A percentile compares a stretch with the other conserved stretches of the same genome.
phyloP scores from a whole-genome alignment of 768 basidiomycete species.

The Tylopilus plumbeoviolaceoides region DNA sequence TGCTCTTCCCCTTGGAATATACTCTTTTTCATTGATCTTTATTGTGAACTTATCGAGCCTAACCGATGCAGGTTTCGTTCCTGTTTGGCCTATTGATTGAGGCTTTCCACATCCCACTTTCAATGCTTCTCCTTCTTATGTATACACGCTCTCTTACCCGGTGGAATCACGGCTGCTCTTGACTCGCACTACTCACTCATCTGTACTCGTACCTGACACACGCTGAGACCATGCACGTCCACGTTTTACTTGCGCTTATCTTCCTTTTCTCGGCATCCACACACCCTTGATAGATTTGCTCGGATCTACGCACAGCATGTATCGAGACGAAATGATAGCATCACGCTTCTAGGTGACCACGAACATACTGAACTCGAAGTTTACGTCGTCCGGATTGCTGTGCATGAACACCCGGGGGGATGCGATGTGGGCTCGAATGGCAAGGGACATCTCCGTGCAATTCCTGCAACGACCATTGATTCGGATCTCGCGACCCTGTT shows the following conservation, averaged over 20 bases:
- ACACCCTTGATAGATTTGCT: conserved; percentile 13
- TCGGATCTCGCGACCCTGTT: not conserved
- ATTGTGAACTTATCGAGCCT: conserved; percentile 10
- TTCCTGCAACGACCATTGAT: not conserved
- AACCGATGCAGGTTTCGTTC: conserved; percentile 3
- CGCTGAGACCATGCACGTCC: conserved; percentile 9
- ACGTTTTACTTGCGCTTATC: not conserved
- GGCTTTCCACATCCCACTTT: conserved; percentile 11
- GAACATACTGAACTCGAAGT: not conserved
- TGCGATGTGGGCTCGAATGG: conserved; percentile 7
- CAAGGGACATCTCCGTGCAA: not conserved
- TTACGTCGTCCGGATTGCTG: not conserved
- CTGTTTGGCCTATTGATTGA: conserved; percentile 16
- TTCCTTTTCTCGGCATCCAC: not conserved
- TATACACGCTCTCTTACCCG: not conserved
- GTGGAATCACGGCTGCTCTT: conserved; percentile 6
- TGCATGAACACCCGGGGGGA: not conserved
- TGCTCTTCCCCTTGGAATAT: not conserved
- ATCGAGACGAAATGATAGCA: conserved; percentile 6
- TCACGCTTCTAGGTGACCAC: conserved; percentile 2
- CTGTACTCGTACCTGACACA: conserved; percentile 21
- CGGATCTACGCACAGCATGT: conserved; percentile 20
- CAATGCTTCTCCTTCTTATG: not conserved
- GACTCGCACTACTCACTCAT: conserved; percentile 16
- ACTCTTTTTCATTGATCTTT: conserved; percentile 14